These are phyloP conservation scores for Nigrospora osmanthi DNA, from an alignment of 2,329 filamentous ascomycete species.

Conservation along the genomic window DNA sequence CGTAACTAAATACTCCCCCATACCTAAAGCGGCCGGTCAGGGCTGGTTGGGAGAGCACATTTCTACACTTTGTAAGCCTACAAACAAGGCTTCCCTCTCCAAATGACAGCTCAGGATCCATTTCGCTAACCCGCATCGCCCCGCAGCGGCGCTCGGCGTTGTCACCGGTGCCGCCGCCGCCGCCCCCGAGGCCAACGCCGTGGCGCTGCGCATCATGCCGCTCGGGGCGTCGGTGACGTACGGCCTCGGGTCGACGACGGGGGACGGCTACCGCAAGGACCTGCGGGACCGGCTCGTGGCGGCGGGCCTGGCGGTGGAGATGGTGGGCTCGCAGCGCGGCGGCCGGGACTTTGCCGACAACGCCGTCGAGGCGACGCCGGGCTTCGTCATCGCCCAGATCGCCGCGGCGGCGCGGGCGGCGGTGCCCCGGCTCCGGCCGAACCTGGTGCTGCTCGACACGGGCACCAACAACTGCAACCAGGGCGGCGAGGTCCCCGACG, in stretches of 20 bases:
- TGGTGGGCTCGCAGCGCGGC: constrained; percentile 11
- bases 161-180: too few species aligned
- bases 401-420: constrained; percentile 5
- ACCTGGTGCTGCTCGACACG: constrained; percentile 12
- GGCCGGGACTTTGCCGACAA: constrained; percentile 12
- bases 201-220: constrained; percentile 32
- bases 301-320: constrained; percentile 22
- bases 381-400: constrained; percentile 13
- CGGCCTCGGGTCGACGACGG: constrained; percentile 24
- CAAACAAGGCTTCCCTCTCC: too few species aligned
- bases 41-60: too few species aligned
- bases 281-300: constrained; percentile 22
- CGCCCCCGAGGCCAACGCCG: neutral
- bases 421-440: constrained; percentile 10
- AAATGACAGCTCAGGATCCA: too few species aligned
- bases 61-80: too few species aligned
- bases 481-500: constrained; percentile 9
- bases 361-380: constrained; percentile 12
- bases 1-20: too few species aligned
- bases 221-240: constrained; percentile 35
- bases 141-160: too few species aligned
- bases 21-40: too few species aligned
- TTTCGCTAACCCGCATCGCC: too few species aligned
- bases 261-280: constrained; percentile 29
- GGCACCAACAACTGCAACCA: constrained; percentile 17